Base-by-base conservation (phyloP, 768 basidiomycete species). In the Strobilomyces dryophilus region DNA sequence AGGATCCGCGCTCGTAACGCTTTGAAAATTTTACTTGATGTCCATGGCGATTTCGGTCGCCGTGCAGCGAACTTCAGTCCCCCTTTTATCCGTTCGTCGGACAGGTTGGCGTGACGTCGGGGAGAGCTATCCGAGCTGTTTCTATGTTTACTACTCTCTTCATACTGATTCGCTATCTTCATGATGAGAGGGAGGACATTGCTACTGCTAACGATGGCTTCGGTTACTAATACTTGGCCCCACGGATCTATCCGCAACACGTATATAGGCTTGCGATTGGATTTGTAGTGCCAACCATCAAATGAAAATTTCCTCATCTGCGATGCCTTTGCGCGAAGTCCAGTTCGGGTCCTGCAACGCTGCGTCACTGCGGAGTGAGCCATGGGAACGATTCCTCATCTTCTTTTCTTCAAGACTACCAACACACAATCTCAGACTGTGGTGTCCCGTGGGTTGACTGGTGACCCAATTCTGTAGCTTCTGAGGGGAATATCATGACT, bases 1-100 rank as follows among this genome's bases (percentile, higher is more conserved):
- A 84, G 86, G 66, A 81, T 95, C 40, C 82, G 97, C 50, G 95
- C 97, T 18, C 80, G 95, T 52, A 98, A 98, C 76, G 95, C 94
- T 14, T 80, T 99, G 63, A 93, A 94, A 71, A 92, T 93, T 54
- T 70, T 94, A 57, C 73, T 94, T 65, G 92, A 93, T 62, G 87
- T 91, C 36, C 90, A 92, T 70, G 89, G 89, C n/a, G 89, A 93
- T 67, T 89, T 92, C 73, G 87, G 87, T 24, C 76, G 82, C 46
- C 78, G 81, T 41, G 80, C 78, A 15, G 74, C 75, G 26, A 69
- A 55, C 45, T 69, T 69, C 37, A 62, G 29, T 12, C 67, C 67
- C 34, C 61, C 67, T 37, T 49, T 67, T 18, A 45, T 60, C 31
- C 57, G 58, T 4, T 34, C 65, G 17, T 37, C 59, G 27, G 56